Evolutionary conservation across 2,329 filamentous ascomycete genomes (phyloP).

Genomic region (Fusarium sp.): DNA sequence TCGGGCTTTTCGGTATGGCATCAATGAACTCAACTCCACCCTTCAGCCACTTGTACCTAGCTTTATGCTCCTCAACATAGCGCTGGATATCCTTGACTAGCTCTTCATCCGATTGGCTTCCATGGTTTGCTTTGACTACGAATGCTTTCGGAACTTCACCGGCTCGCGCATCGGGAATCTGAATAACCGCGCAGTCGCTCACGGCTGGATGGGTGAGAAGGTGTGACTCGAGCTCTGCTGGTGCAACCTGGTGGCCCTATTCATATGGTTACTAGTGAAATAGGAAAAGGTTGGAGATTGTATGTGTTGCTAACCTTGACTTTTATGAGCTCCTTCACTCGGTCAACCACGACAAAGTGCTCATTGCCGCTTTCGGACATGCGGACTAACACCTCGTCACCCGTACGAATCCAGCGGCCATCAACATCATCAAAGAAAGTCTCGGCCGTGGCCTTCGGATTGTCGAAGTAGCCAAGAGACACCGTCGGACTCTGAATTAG

Average conservation of each 20-base stretch:
- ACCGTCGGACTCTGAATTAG: conserved; percentile 81
- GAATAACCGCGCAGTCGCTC: conserved; percentile 80
- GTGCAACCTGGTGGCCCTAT: conserved; percentile 76
- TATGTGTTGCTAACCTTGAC: conserved; percentile 49
- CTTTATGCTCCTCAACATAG: conserved; percentile 72
- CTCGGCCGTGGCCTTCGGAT: conserved; percentile 81
- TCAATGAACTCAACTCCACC: conserved; percentile 71
- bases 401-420: conserved; percentile 80
- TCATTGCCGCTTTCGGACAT: conserved; percentile 73
- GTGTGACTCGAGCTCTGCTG: conserved; percentile 80
- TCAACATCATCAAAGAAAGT: conserved; percentile 75
- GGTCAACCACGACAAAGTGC: conserved; percentile 85
- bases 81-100: conserved; percentile 60
- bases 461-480: conserved; percentile 85
- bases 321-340: conserved; percentile 76
- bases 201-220: conserved; percentile 76
- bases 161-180: conserved; percentile 67
- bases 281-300: fast-evolving
- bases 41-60: conserved; percentile 73
- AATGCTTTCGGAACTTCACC: conserved; percentile 72
- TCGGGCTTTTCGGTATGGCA: conserved; percentile 75
- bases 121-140: conserved; percentile 58
- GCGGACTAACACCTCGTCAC: conserved; percentile 80
- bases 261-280: no score
- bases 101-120: conserved; percentile 59